Conservation (phyloP, 108 stramenopile genomes). For the Phaeodactylum tricornutum region DNA sequence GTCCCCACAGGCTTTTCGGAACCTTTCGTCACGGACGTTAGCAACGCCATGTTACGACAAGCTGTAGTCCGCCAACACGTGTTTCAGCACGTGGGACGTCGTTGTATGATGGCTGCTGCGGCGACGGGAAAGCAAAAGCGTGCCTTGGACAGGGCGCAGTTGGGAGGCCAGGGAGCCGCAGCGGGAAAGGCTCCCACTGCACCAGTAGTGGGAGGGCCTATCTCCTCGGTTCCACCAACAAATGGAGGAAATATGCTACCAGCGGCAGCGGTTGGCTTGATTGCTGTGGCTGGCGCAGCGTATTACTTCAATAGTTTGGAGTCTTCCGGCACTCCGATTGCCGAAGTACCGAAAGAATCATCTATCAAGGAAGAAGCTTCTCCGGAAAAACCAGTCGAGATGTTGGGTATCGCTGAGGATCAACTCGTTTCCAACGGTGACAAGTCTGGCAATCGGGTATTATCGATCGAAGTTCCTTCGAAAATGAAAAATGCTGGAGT, state of each 20-base stretch:
- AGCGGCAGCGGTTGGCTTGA: not conserved
- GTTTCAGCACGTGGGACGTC: not conserved
- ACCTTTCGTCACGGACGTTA: too few relatives aligned
- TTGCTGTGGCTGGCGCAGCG: slow-evolving; percentile 3
- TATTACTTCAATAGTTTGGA: not conserved
- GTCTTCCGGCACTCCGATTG: not conserved
- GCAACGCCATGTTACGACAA: slow-evolving; percentile 3
- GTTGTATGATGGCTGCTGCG: slow-evolving; percentile 2
- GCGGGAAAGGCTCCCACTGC: not conserved
- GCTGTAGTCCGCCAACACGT: not conserved
- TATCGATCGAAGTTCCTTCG: not conserved
- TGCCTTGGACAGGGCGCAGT: not conserved
- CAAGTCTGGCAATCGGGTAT: not conserved
- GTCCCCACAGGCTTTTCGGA: too few relatives aligned
- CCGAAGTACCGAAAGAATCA: not conserved
- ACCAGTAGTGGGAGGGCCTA: not conserved
- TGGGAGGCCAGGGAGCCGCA: not conserved
- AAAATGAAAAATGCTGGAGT: slow-evolving; percentile 6
- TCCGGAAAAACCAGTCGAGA: too few relatives aligned
- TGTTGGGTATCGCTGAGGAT: not conserved
- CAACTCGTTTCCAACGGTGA: not conserved
- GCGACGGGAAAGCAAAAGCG: slow-evolving; percentile 2
- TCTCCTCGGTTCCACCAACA: not conserved
- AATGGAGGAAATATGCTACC: not conserved
- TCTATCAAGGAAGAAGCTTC: not conserved